These are phyloP conservation scores for Thermothielavioides terrestris DNA, from an alignment of 495 filamentous ascomycete genomes.

Conservation along the genomic window DNA sequence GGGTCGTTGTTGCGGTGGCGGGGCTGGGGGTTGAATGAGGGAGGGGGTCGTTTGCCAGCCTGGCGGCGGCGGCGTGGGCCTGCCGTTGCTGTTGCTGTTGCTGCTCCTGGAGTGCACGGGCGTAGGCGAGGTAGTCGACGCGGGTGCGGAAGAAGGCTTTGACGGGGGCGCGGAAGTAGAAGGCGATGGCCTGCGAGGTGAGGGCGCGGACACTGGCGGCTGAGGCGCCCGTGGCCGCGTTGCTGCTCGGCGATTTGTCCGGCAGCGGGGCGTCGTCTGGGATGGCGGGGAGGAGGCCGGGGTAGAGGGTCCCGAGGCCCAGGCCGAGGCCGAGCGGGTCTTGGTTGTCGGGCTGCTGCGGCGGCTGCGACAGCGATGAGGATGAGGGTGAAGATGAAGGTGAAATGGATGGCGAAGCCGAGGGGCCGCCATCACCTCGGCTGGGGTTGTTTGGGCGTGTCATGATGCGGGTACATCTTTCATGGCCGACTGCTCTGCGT, in stretches of 20 bases:
- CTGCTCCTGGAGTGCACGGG: slow-evolving; percentile 35
- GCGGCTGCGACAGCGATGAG: neutral
- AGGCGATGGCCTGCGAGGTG: slow-evolving; percentile 68
- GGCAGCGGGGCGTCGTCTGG: slow-evolving; percentile 24
- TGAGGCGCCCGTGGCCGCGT: slow-evolving; percentile 65
- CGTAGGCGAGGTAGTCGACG: slow-evolving; percentile 64
- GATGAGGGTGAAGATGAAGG: neutral
- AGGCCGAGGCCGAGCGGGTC: neutral
- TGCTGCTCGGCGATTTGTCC: slow-evolving; percentile 45
- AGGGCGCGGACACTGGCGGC: slow-evolving; percentile 74
- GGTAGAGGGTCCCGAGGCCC: slow-evolving; percentile 9
- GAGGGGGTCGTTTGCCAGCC: neutral
- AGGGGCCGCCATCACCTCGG: slow-evolving; percentile 1
- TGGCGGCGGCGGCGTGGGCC: neutral
- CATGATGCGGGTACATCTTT: slow-evolving; percentile 6
- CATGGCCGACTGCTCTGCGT: too few species aligned
- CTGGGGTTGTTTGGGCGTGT: neutral
- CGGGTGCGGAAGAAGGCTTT: slow-evolving; percentile 84
- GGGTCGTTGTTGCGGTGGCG: slow-evolving; percentile 5
- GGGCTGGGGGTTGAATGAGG: neutral
- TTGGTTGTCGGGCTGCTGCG: too few species aligned
- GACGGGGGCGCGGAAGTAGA: slow-evolving; percentile 82
- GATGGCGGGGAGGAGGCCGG: slow-evolving; percentile 32
- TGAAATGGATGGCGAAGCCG: neutral
- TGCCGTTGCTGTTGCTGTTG: slow-evolving; percentile 2